Evolutionary conservation across 1,139 yeast genomes (phyloP).

Genomic region (Kodamaea anthophila): DNA sequence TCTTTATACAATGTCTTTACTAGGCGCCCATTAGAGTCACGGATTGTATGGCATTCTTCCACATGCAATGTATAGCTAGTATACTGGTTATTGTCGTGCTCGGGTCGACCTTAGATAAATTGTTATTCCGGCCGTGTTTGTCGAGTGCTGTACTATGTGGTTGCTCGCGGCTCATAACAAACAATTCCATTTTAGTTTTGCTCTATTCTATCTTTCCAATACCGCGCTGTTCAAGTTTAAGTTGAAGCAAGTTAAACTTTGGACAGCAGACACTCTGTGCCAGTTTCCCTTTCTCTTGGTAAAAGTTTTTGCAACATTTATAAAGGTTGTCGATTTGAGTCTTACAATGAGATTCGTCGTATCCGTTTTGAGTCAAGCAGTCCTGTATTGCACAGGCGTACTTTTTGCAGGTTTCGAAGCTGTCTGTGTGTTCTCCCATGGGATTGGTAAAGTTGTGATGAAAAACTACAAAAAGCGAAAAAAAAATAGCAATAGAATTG

Average conservation of each 20-base stretch:
- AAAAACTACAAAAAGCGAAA: not conserved
- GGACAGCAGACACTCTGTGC: constrained; percentile 68
- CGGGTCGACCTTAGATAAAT: constrained; percentile 83
- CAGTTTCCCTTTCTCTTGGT: constrained; percentile 44
- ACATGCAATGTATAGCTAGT: constrained; percentile 44
- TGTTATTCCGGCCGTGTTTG: constrained; percentile 54
- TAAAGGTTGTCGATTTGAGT: constrained; percentile 53
- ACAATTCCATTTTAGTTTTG: constrained; percentile 27
- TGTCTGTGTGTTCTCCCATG: constrained; percentile 1
- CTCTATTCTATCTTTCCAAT: constrained; percentile 46
- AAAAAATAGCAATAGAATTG: constrained; percentile 1
- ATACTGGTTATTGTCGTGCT: constrained; percentile 63
- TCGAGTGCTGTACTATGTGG: constrained; percentile 48
- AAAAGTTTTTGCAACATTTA: constrained; percentile 54
- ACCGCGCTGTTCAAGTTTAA: constrained; percentile 54
- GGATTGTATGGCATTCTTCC: constrained; percentile 46
- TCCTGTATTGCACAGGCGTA: constrained; percentile 68
- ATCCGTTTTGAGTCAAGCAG: constrained; percentile 48
- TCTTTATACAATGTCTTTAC: constrained; percentile 9
- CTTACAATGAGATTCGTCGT: constrained; percentile 60
- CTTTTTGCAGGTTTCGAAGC: constrained; percentile 51
- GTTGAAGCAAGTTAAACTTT: constrained; percentile 43
- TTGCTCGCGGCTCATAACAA: constrained; percentile 69
- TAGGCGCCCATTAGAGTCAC: constrained; percentile 97
- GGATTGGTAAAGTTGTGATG: not conserved